Percentiles rank a stretch among this genome's conserved stretches.
These are phyloP conservation scores for Westerdykella sp. DNA, from an alignment of 2,329 filamentous ascomycete species.

Conservation along the genomic window DNA sequence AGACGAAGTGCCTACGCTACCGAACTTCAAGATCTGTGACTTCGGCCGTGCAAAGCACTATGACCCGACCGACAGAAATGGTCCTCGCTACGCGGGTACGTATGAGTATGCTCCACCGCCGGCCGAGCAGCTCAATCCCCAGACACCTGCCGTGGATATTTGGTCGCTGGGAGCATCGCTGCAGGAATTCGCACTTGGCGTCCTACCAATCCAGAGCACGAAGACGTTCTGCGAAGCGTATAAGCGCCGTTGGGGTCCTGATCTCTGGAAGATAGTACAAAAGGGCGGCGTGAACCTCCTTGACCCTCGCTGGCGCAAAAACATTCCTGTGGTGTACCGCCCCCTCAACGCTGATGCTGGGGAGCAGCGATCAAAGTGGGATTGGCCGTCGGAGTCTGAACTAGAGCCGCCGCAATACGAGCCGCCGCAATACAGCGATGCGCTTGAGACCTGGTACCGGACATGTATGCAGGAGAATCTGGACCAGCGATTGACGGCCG, in stretches of 20 bases:
- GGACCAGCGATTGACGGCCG: slow-evolving; percentile 2
- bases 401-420: slow-evolving; percentile 4
- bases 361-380: neutral
- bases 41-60: slow-evolving; percentile 5
- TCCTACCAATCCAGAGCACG: slow-evolving; percentile 6
- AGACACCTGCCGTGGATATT: slow-evolving; percentile 15
- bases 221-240: slow-evolving; percentile 5
- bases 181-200: slow-evolving; percentile 13
- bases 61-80: neutral
- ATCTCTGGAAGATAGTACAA: neutral
- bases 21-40: slow-evolving; percentile 22
- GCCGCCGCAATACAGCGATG: slow-evolving; percentile 4
- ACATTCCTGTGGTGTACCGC: slow-evolving; percentile 6
- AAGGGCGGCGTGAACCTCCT: neutral
- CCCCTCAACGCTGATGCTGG: slow-evolving; percentile 5
- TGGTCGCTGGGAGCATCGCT: slow-evolving; percentile 20
- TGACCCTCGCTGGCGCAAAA: slow-evolving; percentile 1
- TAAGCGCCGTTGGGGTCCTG: neutral
- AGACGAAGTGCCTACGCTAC: slow-evolving; percentile 9
- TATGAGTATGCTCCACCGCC: slow-evolving; percentile 16
- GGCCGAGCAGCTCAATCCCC: neutral
- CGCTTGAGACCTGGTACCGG: slow-evolving; percentile 12
- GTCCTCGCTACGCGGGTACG: slow-evolving; percentile 9
- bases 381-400: neutral
- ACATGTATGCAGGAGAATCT: slow-evolving; percentile 3